Conservation (phyloP, 176 grass and related monocot species). For the Lolium perenne region DNA sequence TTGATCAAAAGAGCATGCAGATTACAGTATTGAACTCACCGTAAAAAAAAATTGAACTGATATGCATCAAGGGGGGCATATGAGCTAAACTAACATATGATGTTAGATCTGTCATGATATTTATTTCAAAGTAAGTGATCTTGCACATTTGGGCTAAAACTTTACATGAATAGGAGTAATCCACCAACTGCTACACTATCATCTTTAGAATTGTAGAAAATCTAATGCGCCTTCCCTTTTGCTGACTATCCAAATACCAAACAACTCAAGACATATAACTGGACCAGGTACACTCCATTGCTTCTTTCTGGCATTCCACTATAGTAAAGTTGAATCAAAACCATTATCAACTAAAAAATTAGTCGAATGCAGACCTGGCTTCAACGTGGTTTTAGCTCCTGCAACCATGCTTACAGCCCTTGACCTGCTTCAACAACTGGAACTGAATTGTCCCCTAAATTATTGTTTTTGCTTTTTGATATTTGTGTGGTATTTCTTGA, state of each 20-base stretch:
- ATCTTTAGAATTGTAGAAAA: conserved; percentile 28
- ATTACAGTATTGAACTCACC: neutral
- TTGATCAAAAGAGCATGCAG: neutral
- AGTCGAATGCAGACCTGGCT: conserved; percentile 49
- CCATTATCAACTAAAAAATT: conserved; percentile 43
- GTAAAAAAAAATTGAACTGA: too few relatives aligned
- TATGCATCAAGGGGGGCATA: neutral
- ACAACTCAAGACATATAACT: conserved; percentile 27
- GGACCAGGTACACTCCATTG: conserved; percentile 33
- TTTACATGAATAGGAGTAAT: conserved; percentile 41
- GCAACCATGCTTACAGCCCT: conserved; percentile 46
- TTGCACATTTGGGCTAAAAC: conserved; percentile 21
- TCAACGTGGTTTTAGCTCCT: conserved; percentile 60
- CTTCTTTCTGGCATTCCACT: conserved; percentile 60
- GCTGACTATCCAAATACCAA: conserved; percentile 16
- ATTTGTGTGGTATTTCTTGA: conserved; percentile 28
- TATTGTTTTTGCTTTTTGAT: conserved; percentile 37
- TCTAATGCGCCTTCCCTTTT: conserved; percentile 14
- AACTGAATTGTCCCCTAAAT: conserved; percentile 16
- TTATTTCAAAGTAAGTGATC: conserved; percentile 27
- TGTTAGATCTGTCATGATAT: conserved; percentile 30
- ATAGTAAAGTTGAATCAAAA: conserved; percentile 43
- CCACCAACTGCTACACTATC: conserved; percentile 40
- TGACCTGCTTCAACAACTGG: conserved; percentile 37
- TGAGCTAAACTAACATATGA: too few relatives aligned